Conservation (phyloP, 257 asterid genomes). For the Solanum ossicruentum region DNA sequence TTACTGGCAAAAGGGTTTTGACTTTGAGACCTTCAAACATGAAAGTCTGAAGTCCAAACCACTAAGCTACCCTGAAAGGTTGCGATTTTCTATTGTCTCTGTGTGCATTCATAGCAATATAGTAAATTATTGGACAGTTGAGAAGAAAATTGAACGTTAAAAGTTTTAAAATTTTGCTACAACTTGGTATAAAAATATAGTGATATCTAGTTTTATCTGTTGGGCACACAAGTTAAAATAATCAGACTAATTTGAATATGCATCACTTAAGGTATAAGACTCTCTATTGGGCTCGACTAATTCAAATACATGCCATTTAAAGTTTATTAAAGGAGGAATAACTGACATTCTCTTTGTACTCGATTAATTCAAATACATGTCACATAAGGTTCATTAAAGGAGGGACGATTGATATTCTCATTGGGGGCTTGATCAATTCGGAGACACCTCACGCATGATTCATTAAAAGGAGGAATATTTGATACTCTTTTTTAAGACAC, state of each 20-base stretch:
- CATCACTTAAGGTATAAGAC: neutral
- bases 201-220: neutral
- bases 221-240: neutral
- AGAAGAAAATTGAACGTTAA: neutral
- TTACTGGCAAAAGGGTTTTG: no score
- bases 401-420: no score
- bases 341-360: no score
- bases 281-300: neutral
- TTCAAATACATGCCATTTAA: neutral
- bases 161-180: neutral
- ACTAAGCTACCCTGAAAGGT: neutral
- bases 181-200: neutral
- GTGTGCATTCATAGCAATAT: neutral
- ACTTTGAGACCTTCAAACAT: no score
- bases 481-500: no score
- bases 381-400: no score
- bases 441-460: no score
- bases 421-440: no score
- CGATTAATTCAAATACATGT: no score
- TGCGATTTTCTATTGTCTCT: neutral
- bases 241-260: neutral
- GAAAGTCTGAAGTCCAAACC: no score
- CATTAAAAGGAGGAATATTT: no score
- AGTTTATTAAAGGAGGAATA: neutral
- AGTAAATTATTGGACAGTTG: neutral